These are phyloP conservation scores for Ogataea philodendri DNA, from an alignment of 805 yeast species.

Conservation along the genomic window DNA sequence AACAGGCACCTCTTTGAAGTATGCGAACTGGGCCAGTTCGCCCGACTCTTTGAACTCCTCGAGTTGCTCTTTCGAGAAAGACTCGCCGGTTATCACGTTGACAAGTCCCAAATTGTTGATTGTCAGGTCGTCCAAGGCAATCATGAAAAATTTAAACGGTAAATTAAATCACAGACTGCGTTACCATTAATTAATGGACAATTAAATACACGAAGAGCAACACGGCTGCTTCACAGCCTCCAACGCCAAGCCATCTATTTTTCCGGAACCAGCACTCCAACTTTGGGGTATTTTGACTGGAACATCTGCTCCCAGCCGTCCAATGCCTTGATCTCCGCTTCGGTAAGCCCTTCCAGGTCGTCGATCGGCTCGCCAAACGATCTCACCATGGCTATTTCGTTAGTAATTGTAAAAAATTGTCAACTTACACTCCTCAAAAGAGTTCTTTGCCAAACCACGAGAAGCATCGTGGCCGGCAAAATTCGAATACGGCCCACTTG, in stretches of 20 bases:
- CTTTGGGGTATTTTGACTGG: conserved; percentile 72
- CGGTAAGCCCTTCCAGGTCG: conserved; percentile 55
- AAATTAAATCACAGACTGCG: too few relatives aligned
- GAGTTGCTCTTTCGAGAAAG: conserved; percentile 53
- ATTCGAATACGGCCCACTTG: conserved; percentile 90
- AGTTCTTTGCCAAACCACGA: conserved; percentile 84
- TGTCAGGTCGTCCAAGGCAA: conserved; percentile 59
- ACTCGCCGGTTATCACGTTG: conserved; percentile 55
- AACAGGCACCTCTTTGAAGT: conserved; percentile 74
- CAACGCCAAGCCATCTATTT: conserved; percentile 4
- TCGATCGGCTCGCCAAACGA: conserved; percentile 80
- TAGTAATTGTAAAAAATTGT: conserved; percentile 3
- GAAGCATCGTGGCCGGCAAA: conserved; percentile 97
- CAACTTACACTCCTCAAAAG: conserved; percentile 62
- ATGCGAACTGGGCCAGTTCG: conserved; percentile 54
- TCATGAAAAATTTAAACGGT: conserved; percentile 16
- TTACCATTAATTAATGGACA: too few relatives aligned
- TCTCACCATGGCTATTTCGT: conserved; percentile 49
- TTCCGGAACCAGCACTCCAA: conserved; percentile 65
- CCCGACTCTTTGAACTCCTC: conserved; percentile 44
- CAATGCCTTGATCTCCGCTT: conserved; percentile 62
- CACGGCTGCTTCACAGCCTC: too few relatives aligned
- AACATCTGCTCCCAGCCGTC: conserved; percentile 86
- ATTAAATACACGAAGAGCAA: too few relatives aligned
- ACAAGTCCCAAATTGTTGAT: conserved; percentile 58